These are phyloP conservation scores for Camillea tinctor DNA, from an alignment of 2,329 filamentous ascomycete genomes.

Conservation along the genomic window DNA sequence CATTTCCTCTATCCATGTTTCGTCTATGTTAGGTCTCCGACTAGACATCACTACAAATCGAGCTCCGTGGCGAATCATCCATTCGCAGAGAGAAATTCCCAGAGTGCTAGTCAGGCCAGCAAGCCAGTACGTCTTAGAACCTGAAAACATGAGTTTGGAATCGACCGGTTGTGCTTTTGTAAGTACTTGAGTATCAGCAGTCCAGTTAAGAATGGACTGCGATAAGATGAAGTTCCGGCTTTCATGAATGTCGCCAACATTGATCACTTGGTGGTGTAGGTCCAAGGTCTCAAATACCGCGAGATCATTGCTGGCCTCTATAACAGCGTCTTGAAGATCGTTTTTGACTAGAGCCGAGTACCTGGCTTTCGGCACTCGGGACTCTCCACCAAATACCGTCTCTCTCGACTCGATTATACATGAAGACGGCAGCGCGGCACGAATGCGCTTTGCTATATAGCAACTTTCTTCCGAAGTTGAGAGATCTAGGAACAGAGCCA, in stretches of 20 bases:
- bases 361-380: not conserved
- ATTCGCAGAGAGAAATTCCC: constrained; percentile 34
- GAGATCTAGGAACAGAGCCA: not conserved
- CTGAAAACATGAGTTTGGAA: not conserved
- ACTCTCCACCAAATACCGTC: not conserved
- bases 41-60: constrained; percentile 10
- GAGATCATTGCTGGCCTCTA: not conserved
- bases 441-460: not conserved
- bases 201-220: not conserved
- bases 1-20: constrained; percentile 24
- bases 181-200: not conserved
- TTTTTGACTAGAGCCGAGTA: not conserved
- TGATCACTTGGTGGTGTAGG: not conserved
- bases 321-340: not conserved
- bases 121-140: constrained; percentile 1
- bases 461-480: not conserved
- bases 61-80: constrained; percentile 33
- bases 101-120: constrained; percentile 1
- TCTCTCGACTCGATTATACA: not conserved
- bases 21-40: constrained; percentile 35
- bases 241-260: not conserved
- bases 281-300: not conserved
- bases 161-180: not conserved
- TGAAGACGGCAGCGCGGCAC: not conserved
- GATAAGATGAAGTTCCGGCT: not conserved